Conservation (phyloP, 345 rosid genomes). For the Barbarea vulgaris region DNA sequence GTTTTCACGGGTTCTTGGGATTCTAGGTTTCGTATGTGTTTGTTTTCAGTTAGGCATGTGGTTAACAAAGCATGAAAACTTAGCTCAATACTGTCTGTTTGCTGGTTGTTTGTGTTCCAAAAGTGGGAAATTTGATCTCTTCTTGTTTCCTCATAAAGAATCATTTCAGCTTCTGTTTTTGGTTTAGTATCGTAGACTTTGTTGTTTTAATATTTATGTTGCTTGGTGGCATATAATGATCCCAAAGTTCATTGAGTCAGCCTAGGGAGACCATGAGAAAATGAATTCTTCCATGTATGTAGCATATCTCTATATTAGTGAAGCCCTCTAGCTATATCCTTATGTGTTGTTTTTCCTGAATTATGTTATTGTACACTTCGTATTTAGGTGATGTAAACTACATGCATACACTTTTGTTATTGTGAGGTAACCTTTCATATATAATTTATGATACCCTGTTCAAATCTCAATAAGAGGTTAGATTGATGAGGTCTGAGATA, state of each 20-base stretch:
- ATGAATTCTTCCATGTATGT: not conserved
- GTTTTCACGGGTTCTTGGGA: too few species aligned
- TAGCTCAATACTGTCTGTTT: too few species aligned
- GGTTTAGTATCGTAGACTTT: constrained; percentile 6
- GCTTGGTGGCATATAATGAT: not conserved
- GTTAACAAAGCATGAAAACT: too few species aligned
- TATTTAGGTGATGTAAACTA: constrained; percentile 3
- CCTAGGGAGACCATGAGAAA: not conserved
- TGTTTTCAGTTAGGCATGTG: too few species aligned
- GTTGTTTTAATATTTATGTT: not conserved
- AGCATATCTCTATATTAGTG: not conserved
- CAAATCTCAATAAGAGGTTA: not conserved
- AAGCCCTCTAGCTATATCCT: not conserved
- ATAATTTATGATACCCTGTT: not conserved
- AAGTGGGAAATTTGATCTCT: not conserved
- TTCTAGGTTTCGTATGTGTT: too few species aligned
- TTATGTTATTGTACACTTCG: constrained; percentile 1
- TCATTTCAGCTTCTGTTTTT: constrained; percentile 7
- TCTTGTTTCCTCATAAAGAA: constrained; percentile 5
- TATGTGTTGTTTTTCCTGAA: constrained; percentile 21
- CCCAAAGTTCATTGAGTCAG: not conserved
- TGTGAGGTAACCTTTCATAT: not conserved
- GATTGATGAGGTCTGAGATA: not conserved
- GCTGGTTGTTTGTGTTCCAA: too few species aligned
- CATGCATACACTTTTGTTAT: constrained; percentile 9